These are phyloP conservation scores for Suillus subalutaceus DNA, from an alignment of 768 basidiomycete species.

Conservation along the genomic window DNA sequence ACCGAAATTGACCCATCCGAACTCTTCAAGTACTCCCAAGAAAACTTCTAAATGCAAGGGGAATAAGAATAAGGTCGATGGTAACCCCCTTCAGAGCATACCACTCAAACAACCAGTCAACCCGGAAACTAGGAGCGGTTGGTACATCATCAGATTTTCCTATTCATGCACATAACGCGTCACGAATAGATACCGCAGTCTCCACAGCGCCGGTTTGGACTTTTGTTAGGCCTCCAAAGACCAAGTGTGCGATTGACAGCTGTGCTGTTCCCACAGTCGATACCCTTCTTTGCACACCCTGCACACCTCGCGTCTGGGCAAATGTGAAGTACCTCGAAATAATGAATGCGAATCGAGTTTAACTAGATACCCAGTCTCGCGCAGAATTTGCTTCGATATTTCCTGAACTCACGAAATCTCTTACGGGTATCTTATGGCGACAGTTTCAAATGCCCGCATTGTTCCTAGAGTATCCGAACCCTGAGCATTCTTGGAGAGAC, in stretches of 20 bases:
- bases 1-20: neutral
- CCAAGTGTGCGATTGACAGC: neutral
- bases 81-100: neutral
- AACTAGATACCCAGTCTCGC: conserved; percentile 22
- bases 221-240: conserved; percentile 17
- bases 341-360: conserved; percentile 6
- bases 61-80: neutral
- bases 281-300: conserved; percentile 15
- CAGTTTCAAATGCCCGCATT: conserved; percentile 32
- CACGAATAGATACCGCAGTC: neutral
- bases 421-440: conserved; percentile 25
- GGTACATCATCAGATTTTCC: neutral
- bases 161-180: neutral
- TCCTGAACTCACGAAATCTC: conserved; percentile 26
- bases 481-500: conserved; percentile 21
- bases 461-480: conserved; percentile 19
- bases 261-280: neutral
- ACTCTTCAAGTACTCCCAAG: neutral
- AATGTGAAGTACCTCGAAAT: conserved; percentile 23
- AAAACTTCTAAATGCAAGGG: neutral
- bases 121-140: neutral
- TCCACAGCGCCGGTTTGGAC: conserved; percentile 19
- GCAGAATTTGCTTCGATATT: conserved; percentile 24
- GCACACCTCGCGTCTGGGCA: conserved; percentile 30
- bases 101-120: neutral